A percentile compares a stretch with the other conserved stretches of the same genome.
These are phyloP conservation scores for Aspergillus fijiensis DNA, from an alignment of 2,329 filamentous ascomycete genomes.

Conservation along the genomic window DNA sequence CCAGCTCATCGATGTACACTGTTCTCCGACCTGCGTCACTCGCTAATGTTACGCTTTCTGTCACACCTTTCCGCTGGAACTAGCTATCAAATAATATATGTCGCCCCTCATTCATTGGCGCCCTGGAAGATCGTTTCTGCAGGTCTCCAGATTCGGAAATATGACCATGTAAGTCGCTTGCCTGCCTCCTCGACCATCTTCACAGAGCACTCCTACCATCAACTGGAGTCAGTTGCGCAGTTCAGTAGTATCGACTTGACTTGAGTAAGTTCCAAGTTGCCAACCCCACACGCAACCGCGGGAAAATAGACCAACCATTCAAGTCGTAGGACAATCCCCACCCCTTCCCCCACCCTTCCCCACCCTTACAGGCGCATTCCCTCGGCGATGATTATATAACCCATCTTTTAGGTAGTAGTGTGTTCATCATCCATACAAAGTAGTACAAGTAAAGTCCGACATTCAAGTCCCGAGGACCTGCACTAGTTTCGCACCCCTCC, in stretches of 20 bases:
- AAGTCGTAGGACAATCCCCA: too few species aligned
- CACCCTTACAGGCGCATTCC: background rate
- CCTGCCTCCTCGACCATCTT: background rate
- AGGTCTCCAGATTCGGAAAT: background rate
- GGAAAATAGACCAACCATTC: too few species aligned
- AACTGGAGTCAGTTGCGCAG: too few species aligned
- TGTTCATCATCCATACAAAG: too few species aligned
- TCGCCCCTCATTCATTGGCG: background rate
- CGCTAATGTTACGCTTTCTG: background rate
- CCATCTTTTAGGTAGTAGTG: too few species aligned
- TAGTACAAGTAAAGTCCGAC: background rate
- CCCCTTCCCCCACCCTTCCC: too few species aligned
- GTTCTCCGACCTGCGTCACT: background rate
- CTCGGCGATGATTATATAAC: too few species aligned
- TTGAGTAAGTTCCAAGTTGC: too few species aligned
- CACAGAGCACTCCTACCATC: too few species aligned
- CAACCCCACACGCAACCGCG: too few species aligned
- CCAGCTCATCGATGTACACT: background rate
- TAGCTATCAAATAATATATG: background rate
- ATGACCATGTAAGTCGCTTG: background rate
- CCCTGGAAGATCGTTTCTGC: background rate
- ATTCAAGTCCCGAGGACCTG: background rate
- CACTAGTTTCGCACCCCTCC: background rate
- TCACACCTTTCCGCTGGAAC: background rate
- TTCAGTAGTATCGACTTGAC: too few species aligned